Evolutionary conservation across 2,329 filamentous ascomycete genomes (phyloP).

Genomic region (Ascochyta fabae): DNA sequence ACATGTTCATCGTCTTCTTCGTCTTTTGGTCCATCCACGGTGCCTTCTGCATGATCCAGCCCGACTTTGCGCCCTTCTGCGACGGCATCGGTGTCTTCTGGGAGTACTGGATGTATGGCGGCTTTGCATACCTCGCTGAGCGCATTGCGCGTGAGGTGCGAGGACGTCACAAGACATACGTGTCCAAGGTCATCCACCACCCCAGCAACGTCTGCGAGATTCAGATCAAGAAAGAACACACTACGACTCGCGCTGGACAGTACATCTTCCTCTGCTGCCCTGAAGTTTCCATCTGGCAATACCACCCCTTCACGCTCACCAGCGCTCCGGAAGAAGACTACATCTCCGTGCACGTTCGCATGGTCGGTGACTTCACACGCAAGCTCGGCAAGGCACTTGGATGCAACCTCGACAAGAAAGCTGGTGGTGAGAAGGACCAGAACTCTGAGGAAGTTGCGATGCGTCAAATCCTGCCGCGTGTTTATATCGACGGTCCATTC

Average conservation of each 20-base stretch:
- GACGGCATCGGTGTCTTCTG: slow-evolving; percentile 80
- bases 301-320: slow-evolving; percentile 85
- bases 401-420: slow-evolving; percentile 72
- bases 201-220: slow-evolving; percentile 89
- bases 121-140: slow-evolving; percentile 81
- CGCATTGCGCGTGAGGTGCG: slow-evolving; percentile 78
- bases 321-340: slow-evolving; percentile 90
- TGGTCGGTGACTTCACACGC: slow-evolving; percentile 82
- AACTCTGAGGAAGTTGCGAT: slow-evolving; percentile 72
- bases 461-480: slow-evolving; percentile 74
- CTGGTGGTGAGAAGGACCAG: slow-evolving; percentile 53
- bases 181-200: slow-evolving; percentile 89
- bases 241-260: slow-evolving; percentile 78
- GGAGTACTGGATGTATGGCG: slow-evolving; percentile 89
- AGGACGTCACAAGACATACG: slow-evolving; percentile 81
- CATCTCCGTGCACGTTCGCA: slow-evolving; percentile 84
- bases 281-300: slow-evolving; percentile 85
- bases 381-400: slow-evolving; percentile 73
- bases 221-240: slow-evolving; percentile 89
- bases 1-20: slow-evolving; percentile 88
- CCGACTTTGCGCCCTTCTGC: slow-evolving; percentile 81
- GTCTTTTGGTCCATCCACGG: slow-evolving; percentile 91
- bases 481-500: slow-evolving; percentile 86
- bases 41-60: slow-evolving; percentile 89
- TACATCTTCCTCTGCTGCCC: slow-evolving; percentile 92